These are phyloP conservation scores for Picea sitchensis DNA, from an alignment of 75 land plant genomes.

Conservation along the genomic window DNA sequence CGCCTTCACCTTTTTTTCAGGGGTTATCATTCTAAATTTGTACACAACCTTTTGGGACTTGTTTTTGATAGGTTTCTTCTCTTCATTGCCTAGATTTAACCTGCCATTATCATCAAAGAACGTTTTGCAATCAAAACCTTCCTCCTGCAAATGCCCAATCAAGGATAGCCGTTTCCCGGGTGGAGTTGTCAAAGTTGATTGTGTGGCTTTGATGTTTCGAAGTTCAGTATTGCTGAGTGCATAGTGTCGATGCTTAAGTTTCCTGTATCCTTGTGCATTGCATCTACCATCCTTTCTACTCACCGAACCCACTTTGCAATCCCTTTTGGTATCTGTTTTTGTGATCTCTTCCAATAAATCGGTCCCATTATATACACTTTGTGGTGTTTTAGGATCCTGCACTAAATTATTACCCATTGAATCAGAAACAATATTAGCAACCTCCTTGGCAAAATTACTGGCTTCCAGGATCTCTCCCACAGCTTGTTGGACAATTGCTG, in stretches of 20 bases:
- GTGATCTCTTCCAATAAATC: not conserved
- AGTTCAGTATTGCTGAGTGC: not conserved
- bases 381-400: slow-evolving; percentile 5
- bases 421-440: slow-evolving; percentile 15
- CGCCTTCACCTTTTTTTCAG: slow-evolving; percentile 5
- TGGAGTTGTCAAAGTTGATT: not conserved
- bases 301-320: not conserved
- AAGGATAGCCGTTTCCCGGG: not conserved
- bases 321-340: not conserved
- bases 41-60: not conserved
- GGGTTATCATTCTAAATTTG: slow-evolving; percentile 10
- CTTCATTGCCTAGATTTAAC: not conserved
- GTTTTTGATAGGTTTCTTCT: not conserved
- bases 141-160: not conserved
- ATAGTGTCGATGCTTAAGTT: not conserved
- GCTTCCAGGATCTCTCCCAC: slow-evolving; percentile 57
- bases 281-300: not conserved
- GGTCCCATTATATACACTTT: not conserved
- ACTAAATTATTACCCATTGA: slow-evolving; percentile 1
- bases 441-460: slow-evolving; percentile 45
- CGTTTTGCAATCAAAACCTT: not conserved
- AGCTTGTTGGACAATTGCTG: slow-evolving; percentile 62
- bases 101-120: not conserved
- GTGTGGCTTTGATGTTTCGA: not conserved
- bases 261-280: not conserved